Percentiles rank a stretch among this genome's conserved stretches.
Evolutionary conservation across 2,329 filamentous ascomycete genomes (phyloP).

Genomic region (Emergomyces africanus): DNA sequence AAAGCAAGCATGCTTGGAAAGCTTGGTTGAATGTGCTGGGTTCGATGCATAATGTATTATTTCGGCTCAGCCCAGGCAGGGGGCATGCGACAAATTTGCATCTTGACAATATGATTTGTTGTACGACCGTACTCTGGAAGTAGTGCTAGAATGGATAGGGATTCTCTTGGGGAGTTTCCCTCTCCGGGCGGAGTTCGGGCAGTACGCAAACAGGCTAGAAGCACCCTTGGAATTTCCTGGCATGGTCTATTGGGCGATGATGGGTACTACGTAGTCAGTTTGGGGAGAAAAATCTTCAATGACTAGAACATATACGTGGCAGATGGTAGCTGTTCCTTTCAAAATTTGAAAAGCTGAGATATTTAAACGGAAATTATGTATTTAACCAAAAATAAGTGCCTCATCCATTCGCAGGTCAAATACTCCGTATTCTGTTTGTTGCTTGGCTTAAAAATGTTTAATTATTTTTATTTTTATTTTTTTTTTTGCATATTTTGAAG

Average conservation of each 20-base stretch:
- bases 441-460: too few relatives aligned
- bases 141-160: not conserved
- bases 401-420: not conserved
- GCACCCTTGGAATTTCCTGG: not conserved
- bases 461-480: too few relatives aligned
- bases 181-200: not conserved
- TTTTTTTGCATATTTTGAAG: too few relatives aligned
- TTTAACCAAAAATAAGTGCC: too few relatives aligned
- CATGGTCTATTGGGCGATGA: not conserved
- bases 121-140: too few relatives aligned
- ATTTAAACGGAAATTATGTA: too few relatives aligned
- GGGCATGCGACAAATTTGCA: not conserved
- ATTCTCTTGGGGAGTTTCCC: not conserved
- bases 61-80: not conserved
- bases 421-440: not conserved
- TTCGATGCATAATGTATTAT: not conserved
- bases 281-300: too few relatives aligned
- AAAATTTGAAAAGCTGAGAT: not conserved
- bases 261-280: not conserved
- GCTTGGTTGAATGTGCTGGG: not conserved
- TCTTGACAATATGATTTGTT: not conserved
- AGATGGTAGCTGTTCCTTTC: not conserved
- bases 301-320: too few relatives aligned
- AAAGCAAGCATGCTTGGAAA: not conserved
- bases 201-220: not conserved